Percentiles rank a stretch among this genome's conserved stretches.
phyloP scores from a whole-genome alignment of 1,139 yeast species.

The Sugiyamaella paludigena region DNA sequence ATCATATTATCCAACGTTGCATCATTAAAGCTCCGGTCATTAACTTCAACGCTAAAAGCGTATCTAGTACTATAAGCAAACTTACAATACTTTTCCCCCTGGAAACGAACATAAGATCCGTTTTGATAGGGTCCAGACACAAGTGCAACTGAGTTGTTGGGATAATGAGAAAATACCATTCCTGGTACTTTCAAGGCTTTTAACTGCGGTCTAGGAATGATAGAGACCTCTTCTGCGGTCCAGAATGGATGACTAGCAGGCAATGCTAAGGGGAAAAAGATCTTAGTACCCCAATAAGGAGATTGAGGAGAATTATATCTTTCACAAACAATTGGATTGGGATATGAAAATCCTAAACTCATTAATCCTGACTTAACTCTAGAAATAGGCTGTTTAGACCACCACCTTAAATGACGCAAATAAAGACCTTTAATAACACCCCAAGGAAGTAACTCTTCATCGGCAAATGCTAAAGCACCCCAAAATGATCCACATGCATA shows the following conservation, averaged over 20 bases:
- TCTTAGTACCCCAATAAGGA: slow-evolving; percentile 38
- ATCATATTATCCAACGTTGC: slow-evolving; percentile 27
- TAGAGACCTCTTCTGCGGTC: slow-evolving; percentile 23
- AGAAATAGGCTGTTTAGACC: slow-evolving; percentile 36
- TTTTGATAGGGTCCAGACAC: slow-evolving; percentile 34
- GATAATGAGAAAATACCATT: slow-evolving; percentile 30
- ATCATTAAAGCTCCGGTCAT: slow-evolving; percentile 19
- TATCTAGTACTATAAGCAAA: slow-evolving; percentile 37
- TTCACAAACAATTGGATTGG: slow-evolving; percentile 35
- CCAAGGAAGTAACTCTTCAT: slow-evolving; percentile 27
- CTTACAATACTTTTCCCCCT: slow-evolving; percentile 35
- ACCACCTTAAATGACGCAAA: slow-evolving; percentile 34
- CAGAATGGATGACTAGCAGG: slow-evolving; percentile 30
- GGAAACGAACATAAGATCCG: slow-evolving; percentile 26
- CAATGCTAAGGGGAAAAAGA: slow-evolving; percentile 28
- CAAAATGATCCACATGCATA: slow-evolving; percentile 35
- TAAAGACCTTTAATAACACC: slow-evolving; percentile 36
- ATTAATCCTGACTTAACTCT: slow-evolving; percentile 29
- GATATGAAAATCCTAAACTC: slow-evolving; percentile 35
- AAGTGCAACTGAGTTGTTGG: slow-evolving; percentile 31
- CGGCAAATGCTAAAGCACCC: slow-evolving; percentile 35
- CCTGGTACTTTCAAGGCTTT: slow-evolving; percentile 24
- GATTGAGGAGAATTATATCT: slow-evolving; percentile 36
- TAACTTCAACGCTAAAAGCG: slow-evolving; percentile 32
- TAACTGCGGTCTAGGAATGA: slow-evolving; percentile 10